Percentiles rank a stretch among this genome's conserved stretches.
These are phyloP conservation scores for Vitis labrusca DNA, from an alignment of 164 flowering plant species.

Conservation along the genomic window DNA sequence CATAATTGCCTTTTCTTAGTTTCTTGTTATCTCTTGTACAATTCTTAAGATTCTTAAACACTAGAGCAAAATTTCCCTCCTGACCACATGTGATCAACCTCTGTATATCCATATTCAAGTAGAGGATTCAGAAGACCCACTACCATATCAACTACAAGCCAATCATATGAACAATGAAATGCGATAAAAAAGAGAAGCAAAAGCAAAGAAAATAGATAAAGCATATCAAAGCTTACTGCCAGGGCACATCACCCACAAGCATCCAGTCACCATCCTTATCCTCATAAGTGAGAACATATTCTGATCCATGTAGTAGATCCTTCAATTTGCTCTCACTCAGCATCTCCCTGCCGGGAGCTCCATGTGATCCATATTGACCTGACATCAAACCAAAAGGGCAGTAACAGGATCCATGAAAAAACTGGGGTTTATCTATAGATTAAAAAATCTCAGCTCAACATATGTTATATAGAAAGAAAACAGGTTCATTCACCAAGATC, in stretches of 20 bases:
- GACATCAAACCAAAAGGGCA: conserved; percentile 8
- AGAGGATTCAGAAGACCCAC: neutral
- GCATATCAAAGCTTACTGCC: conserved; percentile 34
- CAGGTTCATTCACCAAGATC: neutral
- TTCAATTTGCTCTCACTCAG: conserved; percentile 41
- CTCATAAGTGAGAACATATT: conserved; percentile 45
- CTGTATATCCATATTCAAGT: neutral
- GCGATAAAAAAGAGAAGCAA: neutral
- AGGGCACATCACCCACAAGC: conserved; percentile 52
- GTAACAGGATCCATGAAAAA: conserved; percentile 17
- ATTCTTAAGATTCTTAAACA: no score
- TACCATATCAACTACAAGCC: neutral
- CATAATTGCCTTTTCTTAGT: no score
- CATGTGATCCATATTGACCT: conserved; percentile 44
- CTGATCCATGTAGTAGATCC: conserved; percentile 48
- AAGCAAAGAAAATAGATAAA: neutral
- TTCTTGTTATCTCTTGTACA: no score
- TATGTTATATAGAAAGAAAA: neutral
- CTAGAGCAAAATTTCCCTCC: no score
- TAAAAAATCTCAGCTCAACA: neutral
- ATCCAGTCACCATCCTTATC: conserved; percentile 51
- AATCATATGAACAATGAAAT: neutral
- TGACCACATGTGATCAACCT: neutral
- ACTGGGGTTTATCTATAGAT: neutral
- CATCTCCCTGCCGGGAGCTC: conserved; percentile 28